These are phyloP conservation scores for Kwoniella dejecticola DNA, from an alignment of 768 basidiomycete species.

Conservation along the genomic window DNA sequence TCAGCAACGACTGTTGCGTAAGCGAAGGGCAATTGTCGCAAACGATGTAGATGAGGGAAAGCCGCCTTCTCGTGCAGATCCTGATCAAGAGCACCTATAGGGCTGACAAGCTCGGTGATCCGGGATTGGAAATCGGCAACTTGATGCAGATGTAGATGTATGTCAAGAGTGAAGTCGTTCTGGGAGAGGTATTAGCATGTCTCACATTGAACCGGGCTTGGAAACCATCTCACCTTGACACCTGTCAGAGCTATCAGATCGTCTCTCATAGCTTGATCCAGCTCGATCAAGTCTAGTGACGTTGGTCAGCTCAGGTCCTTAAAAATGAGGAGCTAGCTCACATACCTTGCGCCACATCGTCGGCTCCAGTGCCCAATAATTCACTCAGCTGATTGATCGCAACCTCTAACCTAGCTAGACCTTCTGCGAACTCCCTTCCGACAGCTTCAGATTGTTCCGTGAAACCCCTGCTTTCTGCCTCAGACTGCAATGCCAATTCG, in stretches of 20 bases:
- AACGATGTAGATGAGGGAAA: conserved; percentile 84
- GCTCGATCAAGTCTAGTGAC: conserved; percentile 32
- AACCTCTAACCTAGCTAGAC: conserved; percentile 32
- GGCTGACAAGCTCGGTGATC: conserved; percentile 71
- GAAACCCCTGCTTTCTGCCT: conserved; percentile 26
- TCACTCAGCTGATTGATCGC: conserved; percentile 32
- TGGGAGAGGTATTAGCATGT: conserved; percentile 18
- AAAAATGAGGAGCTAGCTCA: neutral
- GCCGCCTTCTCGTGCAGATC: conserved; percentile 67
- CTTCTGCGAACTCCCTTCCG: conserved; percentile 34
- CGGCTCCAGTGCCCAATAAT: conserved; percentile 22
- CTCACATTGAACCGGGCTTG: neutral
- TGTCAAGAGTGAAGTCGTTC: conserved; percentile 57
- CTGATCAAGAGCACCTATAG: conserved; percentile 67
- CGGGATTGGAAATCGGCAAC: conserved; percentile 81
- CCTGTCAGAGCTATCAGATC: conserved; percentile 41
- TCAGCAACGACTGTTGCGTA: conserved; percentile 90
- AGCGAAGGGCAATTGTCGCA: conserved; percentile 87
- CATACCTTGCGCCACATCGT: conserved; percentile 28
- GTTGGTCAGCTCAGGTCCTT: conserved; percentile 11
- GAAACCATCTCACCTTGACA: conserved; percentile 44
- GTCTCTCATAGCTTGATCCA: conserved; percentile 48
- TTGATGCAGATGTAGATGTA: conserved; percentile 66
- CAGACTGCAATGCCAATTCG: conserved; percentile 35
- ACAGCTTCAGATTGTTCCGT: conserved; percentile 29